These are phyloP conservation scores for Leptographium flavum DNA, from an alignment of 2,329 filamentous ascomycete genomes.

Conservation along the genomic window DNA sequence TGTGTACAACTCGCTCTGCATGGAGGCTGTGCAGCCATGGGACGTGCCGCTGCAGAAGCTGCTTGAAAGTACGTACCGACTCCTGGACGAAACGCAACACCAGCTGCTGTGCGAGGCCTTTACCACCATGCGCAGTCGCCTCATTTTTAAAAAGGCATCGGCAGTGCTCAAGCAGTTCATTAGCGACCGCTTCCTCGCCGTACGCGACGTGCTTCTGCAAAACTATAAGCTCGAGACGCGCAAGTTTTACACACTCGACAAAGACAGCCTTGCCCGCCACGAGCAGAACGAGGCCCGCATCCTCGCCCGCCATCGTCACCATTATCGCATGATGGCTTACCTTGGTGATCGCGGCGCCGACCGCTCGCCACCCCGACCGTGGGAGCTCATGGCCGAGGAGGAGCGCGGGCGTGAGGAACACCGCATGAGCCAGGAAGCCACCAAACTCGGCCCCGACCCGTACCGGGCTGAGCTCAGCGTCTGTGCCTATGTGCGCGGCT, in stretches of 20 bases:
- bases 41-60: constrained; percentile 33
- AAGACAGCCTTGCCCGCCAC: constrained; percentile 30
- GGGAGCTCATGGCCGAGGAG: constrained; percentile 33
- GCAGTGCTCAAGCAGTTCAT: constrained; percentile 31
- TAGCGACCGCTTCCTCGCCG: constrained; percentile 20
- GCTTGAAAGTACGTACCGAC: constrained; percentile 29
- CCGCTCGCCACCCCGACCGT: constrained; percentile 20
- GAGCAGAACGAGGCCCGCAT: constrained; percentile 27
- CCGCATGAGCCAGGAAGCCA: constrained; percentile 25
- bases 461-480: constrained; percentile 47
- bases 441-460: constrained; percentile 39
- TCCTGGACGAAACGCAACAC: constrained; percentile 32
- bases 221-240: constrained; percentile 38
- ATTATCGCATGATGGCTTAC: constrained; percentile 31
- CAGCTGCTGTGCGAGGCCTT: constrained; percentile 33
- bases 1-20: constrained; percentile 44
- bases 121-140: constrained; percentile 27
- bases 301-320: constrained; percentile 32
- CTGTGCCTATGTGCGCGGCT: constrained; percentile 48
- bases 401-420: constrained; percentile 29
- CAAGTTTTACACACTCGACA: constrained; percentile 43
- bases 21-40: constrained; percentile 46
- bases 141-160: constrained; percentile 34
- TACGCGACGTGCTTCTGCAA: constrained; percentile 23
- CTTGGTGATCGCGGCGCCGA: constrained; percentile 15